A percentile compares a stretch with the other conserved stretches of the same genome.
Conservation (phyloP, 139 green algal genomes). For the Chara braunii region DNA sequence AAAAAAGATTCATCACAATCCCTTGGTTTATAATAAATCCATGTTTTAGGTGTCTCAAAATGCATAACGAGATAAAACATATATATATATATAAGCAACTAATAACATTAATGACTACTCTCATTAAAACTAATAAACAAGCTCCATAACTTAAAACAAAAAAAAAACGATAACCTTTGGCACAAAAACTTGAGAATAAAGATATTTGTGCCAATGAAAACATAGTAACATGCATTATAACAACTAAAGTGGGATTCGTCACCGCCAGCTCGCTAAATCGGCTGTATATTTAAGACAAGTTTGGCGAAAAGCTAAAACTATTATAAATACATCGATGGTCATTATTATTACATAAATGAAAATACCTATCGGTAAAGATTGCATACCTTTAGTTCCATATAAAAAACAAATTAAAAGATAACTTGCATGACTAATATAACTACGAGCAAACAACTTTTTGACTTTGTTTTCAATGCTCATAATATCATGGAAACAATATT, state of each 20-base stretch:
- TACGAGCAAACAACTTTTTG: constrained; percentile 57
- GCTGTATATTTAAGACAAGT: constrained; percentile 49
- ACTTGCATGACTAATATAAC: constrained; percentile 56
- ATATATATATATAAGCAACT: too few relatives aligned
- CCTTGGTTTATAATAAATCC: constrained; percentile 46
- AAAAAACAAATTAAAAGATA: constrained; percentile 54
- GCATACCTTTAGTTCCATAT: constrained; percentile 55
- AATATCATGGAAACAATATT: constrained; percentile 52
- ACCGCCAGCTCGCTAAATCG: constrained; percentile 47
- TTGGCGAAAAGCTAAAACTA: constrained; percentile 43
- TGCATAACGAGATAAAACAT: constrained; percentile 59
- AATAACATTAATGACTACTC: constrained; percentile 62
- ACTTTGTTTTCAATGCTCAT: constrained; percentile 53
- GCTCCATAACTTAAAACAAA: constrained; percentile 45
- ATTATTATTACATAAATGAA: constrained; percentile 56
- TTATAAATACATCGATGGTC: constrained; percentile 53
- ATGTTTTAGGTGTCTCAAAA: constrained; percentile 57
- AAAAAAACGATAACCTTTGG: constrained; percentile 58
- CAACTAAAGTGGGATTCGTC: constrained; percentile 49
- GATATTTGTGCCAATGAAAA: constrained; percentile 59
- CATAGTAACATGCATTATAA: constrained; percentile 46
- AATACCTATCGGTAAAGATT: constrained; percentile 52
- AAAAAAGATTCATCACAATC: too few relatives aligned
- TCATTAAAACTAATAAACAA: constrained; percentile 52
- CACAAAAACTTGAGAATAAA: constrained; percentile 58